These are phyloP conservation scores for Echinochloa phyllopogon DNA, from an alignment of 176 grass and related monocot species.

Conservation along the genomic window DNA sequence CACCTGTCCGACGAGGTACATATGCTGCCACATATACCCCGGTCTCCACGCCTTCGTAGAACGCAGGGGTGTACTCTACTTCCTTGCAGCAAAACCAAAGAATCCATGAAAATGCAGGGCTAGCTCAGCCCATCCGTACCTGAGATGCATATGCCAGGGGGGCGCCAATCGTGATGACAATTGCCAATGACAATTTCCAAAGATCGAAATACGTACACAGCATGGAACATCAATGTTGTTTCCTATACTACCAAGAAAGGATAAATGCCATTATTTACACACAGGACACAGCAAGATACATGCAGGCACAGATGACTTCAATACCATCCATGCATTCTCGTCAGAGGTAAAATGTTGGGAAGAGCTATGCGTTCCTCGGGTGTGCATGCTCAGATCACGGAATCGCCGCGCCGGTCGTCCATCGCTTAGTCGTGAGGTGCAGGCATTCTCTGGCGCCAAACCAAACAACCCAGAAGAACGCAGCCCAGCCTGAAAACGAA, in stretches of 20 bases:
- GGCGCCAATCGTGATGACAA: too few species aligned
- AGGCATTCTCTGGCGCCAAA: slow-evolving; percentile 57
- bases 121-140: too few species aligned
- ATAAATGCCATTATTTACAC: background rate
- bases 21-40: too few species aligned
- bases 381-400: slow-evolving; percentile 6
- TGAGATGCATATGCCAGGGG: too few species aligned
- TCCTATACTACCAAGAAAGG: background rate
- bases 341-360: background rate
- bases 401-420: slow-evolving; percentile 35
- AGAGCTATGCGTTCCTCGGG: too few species aligned
- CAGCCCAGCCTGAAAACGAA: slow-evolving; percentile 67
- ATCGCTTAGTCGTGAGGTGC: slow-evolving; percentile 51
- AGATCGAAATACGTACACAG: background rate
- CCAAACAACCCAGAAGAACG: slow-evolving; percentile 72
- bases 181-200: background rate
- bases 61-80: too few species aligned
- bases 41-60: too few species aligned
- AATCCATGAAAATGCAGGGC: too few species aligned
- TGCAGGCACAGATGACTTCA: background rate
- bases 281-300: background rate
- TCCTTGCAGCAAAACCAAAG: too few species aligned
- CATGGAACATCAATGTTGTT: too few species aligned
- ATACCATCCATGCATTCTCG: background rate
- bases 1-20: too few species aligned